A percentile compares a stretch with the other conserved stretches of the same genome.
These are phyloP conservation scores for Pythium brassicae DNA, from an alignment of 352 stramenopile genomes.

Conservation along the genomic window DNA sequence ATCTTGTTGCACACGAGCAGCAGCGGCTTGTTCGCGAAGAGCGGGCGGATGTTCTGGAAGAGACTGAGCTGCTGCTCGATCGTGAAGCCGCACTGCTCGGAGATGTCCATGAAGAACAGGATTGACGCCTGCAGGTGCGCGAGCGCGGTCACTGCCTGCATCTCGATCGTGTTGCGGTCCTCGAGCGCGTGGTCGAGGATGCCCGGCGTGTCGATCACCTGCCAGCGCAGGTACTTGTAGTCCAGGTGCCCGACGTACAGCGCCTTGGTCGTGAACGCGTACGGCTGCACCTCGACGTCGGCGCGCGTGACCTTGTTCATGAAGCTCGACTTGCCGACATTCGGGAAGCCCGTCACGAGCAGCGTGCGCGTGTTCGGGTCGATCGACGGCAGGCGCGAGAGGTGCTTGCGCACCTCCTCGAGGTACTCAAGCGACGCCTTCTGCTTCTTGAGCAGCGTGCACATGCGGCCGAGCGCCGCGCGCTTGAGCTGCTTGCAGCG, in stretches of 20 bases:
- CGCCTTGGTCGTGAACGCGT: slow-evolving; percentile 99
- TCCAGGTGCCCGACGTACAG: slow-evolving; percentile 99
- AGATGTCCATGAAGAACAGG: slow-evolving; percentile 99
- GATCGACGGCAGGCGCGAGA: slow-evolving; percentile 97
- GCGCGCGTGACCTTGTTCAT: slow-evolving; percentile 99
- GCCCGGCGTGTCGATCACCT: slow-evolving; percentile 99
- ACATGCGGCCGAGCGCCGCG: slow-evolving; percentile 99
- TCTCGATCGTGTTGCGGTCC: slow-evolving; percentile 99
- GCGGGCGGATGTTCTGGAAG: slow-evolving; percentile 97
- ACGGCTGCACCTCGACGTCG: slow-evolving; percentile 99
- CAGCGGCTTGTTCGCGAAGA: slow-evolving; percentile 99
- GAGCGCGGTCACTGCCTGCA: slow-evolving; percentile 99
- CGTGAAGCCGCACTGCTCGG: slow-evolving; percentile 98
- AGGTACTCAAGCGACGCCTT: slow-evolving; percentile 98
- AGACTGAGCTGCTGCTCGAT: slow-evolving; percentile 98
- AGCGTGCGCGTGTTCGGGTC: slow-evolving; percentile 99
- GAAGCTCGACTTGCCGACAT: slow-evolving; percentile 99
- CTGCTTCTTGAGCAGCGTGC: slow-evolving; percentile 99
- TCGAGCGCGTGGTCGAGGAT: slow-evolving; percentile 99
- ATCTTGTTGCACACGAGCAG: slow-evolving; percentile 99
- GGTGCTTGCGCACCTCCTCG: slow-evolving; percentile 96
- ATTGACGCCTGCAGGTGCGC: slow-evolving; percentile 99
- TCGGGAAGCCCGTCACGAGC: slow-evolving; percentile 98
- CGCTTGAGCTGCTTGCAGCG: slow-evolving; percentile 99
- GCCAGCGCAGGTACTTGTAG: slow-evolving; percentile 99